phyloP scores from a whole-genome alignment of 768 basidiomycete genomes.

The Daedaleopsis sinensis region DNA sequence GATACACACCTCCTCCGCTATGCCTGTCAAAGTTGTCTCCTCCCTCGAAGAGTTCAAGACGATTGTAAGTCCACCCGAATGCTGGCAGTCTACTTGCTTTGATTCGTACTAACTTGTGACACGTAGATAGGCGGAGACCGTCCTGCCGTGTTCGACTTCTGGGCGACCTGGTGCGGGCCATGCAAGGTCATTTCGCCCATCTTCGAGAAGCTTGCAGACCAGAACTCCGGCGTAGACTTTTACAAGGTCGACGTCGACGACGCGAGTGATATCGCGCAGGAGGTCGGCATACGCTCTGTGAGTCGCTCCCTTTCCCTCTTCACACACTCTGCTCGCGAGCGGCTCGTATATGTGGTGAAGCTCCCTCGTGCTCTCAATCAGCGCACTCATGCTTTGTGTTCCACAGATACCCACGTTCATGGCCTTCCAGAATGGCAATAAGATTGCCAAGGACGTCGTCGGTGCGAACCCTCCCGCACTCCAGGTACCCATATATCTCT shows the following conservation, averaged over 20 bases:
- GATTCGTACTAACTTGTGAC: constrained; percentile 18
- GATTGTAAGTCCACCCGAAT: constrained; percentile 43
- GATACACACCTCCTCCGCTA: neutral
- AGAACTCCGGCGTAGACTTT: constrained; percentile 49
- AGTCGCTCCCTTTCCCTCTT: constrained; percentile 26
- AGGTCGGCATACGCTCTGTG: constrained; percentile 66
- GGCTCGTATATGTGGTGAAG: too few relatives aligned
- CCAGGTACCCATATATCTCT: constrained; percentile 36
- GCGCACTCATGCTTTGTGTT: neutral
- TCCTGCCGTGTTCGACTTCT: constrained; percentile 68
- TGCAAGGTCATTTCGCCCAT: constrained; percentile 68
- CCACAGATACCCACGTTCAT: constrained; percentile 47
- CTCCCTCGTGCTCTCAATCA: too few relatives aligned
- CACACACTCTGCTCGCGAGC: neutral
- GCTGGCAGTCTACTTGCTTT: neutral
- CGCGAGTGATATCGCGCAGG: constrained; percentile 51
- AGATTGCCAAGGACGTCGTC: constrained; percentile 39
- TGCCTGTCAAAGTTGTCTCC: constrained; percentile 23
- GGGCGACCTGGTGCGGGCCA: constrained; percentile 79
- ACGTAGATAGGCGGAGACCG: constrained; percentile 48
- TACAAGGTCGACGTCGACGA: constrained; percentile 79
- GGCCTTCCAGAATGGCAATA: constrained; percentile 39
- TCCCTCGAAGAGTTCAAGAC: constrained; percentile 28
- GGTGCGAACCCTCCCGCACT: constrained; percentile 50
- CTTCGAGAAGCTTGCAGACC: constrained; percentile 56